A percentile compares a stretch with the other conserved stretches of the same genome.
These are phyloP conservation scores for Pseudozyma flocculosa DNA, from an alignment of 1,284 basidiomycete genomes.

Conservation along the genomic window DNA sequence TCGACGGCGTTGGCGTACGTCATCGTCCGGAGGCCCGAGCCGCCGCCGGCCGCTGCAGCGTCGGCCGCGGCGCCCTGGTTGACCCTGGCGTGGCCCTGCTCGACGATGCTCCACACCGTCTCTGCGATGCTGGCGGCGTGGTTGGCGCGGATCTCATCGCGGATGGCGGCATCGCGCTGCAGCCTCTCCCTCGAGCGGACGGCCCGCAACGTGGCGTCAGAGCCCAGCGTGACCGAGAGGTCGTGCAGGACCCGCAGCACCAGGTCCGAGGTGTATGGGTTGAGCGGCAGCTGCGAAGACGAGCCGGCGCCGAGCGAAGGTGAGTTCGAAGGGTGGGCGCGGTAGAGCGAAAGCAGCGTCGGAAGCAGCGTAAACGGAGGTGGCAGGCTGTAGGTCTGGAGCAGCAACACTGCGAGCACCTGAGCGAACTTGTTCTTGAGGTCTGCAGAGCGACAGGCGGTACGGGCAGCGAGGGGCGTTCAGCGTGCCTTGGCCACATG, in stretches of 20 bases:
- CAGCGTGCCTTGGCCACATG: no score
- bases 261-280: constrained; percentile 78
- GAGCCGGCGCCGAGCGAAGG: constrained; percentile 66
- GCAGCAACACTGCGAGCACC: constrained; percentile 90
- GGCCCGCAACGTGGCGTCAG: constrained; percentile 52
- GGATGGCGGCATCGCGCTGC: constrained; percentile 52
- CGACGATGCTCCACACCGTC: constrained; percentile 79
- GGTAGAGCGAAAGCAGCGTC: constrained; percentile 55
- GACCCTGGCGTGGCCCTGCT: constrained; percentile 64
- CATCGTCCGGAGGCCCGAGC: constrained; percentile 66
- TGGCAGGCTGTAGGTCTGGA: constrained; percentile 84
- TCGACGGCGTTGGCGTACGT: constrained; percentile 59
- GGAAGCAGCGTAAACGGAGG: constrained; percentile 74
- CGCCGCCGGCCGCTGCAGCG: constrained; percentile 13
- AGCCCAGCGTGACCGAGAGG: constrained; percentile 54
- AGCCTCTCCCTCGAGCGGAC: constrained; percentile 52
- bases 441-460: no score
- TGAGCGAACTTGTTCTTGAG: constrained; percentile 97
- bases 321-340: constrained; percentile 59
- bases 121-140: constrained; percentile 83
- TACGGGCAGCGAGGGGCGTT: no score
- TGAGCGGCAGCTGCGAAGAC: constrained; percentile 75
- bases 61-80: constrained; percentile 17
- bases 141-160: constrained; percentile 54
- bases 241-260: constrained; percentile 54